phyloP scores from a whole-genome alignment of 2,329 filamentous ascomycete species.

The Xylariaceae sp. region DNA sequence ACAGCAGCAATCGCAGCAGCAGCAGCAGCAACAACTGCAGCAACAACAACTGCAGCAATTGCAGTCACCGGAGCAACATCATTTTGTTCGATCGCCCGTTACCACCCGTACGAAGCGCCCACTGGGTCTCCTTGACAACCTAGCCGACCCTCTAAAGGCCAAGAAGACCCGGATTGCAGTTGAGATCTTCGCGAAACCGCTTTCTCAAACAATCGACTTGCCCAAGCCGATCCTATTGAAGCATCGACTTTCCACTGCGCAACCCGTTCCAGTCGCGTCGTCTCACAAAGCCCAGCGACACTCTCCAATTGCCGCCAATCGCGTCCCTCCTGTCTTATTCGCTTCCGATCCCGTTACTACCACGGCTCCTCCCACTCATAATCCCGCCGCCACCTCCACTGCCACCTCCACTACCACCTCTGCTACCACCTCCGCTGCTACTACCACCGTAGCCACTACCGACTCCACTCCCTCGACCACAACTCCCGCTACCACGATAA shows the following conservation, averaged over 20 bases:
- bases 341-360: constrained; percentile 13
- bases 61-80: constrained; percentile 19
- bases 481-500: constrained; percentile 18
- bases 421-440: constrained; percentile 23
- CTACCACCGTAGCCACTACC: constrained; percentile 15
- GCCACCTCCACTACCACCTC: constrained; percentile 14
- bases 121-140: constrained; percentile 40
- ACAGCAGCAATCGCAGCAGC: constrained; percentile 2
- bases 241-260: constrained; percentile 20
- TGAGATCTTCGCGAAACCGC: constrained; percentile 41
- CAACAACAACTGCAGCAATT: background rate
- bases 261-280: constrained; percentile 22
- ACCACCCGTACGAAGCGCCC: constrained; percentile 44
- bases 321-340: constrained; percentile 20
- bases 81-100: constrained; percentile 31
- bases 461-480: background rate
- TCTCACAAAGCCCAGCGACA: constrained; percentile 19
- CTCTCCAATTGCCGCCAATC: constrained; percentile 20
- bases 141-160: constrained; percentile 39
- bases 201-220: constrained; percentile 21
- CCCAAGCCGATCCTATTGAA: constrained; percentile 27
- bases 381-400: constrained; percentile 25
- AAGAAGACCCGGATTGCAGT: constrained; percentile 50
- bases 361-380: constrained; percentile 11
- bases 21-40: constrained; percentile 4